Evolutionary conservation across 768 basidiomycete species (phyloP), one percentile per base, ranked within the genome.

Genomic region (Tubosaeta brunneosetosa): DNA sequence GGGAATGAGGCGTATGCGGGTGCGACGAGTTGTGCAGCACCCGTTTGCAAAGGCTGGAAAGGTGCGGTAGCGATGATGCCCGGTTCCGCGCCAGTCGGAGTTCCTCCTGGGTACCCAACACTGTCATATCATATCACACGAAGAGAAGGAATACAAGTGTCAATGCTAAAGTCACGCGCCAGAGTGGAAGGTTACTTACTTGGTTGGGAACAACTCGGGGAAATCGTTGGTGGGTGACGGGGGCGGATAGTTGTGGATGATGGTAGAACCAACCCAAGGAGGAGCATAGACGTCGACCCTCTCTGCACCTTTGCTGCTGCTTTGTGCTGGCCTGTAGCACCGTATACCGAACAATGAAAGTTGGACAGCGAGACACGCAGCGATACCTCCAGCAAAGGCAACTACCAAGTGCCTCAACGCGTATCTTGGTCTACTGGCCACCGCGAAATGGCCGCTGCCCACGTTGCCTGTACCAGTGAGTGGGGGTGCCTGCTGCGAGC

Each of bases 21-120:
- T n/a, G 67, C 68, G 29, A 89, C 74, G 42, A 91, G 79, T 44
- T 82, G 75, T 3, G 85, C 74, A 2, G 83, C 83, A 10, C 82
- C 87, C 0, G 84, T 82, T 49, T 92, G 88, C 13, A 86, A 61
- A 8, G 91, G 91, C 62, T 91, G 89, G n/a, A 78, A 71, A 13
- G 88, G 88, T 0, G 85, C 88, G 4, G 88, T 90, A 4, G 77
- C 77, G 27, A 91, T 78, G 33, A 89, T 71, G 3, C 76, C 87
- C 1, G 88, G 75, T 61, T 91, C 88, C 8, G 84, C 88, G 16
- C 88, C 88, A 0, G 88, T 93, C 0, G 88, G 86, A 1, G 89
- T 92, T 22, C 73, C 76, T 14, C 91, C 91, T 3, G 85, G 74
- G 64, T 91, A 83, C 34, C 91, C 91, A 4, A 93, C 83, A 59